These are phyloP conservation scores for Rhododendron williamsianum DNA, from an alignment of 148 eudicot species.

Conservation along the genomic window DNA sequence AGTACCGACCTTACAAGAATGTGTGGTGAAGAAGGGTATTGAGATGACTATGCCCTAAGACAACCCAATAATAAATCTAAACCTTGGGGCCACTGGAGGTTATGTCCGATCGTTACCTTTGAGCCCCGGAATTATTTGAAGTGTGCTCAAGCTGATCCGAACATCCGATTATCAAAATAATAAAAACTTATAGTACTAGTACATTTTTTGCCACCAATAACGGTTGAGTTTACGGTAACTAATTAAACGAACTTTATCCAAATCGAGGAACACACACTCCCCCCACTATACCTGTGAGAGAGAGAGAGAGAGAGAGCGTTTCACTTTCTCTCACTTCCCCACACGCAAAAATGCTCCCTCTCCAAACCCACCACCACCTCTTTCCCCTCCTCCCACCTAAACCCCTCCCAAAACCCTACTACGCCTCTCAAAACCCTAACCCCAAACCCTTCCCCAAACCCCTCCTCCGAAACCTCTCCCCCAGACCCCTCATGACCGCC, in stretches of 20 bases:
- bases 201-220: too few relatives aligned
- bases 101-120: too few relatives aligned
- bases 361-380: constrained; percentile 41
- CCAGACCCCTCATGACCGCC: constrained; percentile 4
- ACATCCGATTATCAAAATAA: too few relatives aligned
- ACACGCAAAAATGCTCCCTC: constrained; percentile 41
- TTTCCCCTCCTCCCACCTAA: constrained; percentile 21
- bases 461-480: constrained; percentile 6
- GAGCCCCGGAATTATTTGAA: too few relatives aligned
- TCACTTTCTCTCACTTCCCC: neutral
- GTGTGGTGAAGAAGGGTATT: too few relatives aligned
- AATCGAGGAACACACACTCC: neutral
- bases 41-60: too few relatives aligned
- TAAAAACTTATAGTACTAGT: too few relatives aligned
- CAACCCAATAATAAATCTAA: too few relatives aligned
- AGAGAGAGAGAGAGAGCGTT: neutral
- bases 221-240: neutral
- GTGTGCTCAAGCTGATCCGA: too few relatives aligned
- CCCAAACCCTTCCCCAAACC: neutral
- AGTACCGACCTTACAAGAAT: too few relatives aligned
- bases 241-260: neutral
- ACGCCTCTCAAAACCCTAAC: constrained; percentile 17
- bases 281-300: too few relatives aligned
- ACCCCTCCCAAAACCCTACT: constrained; percentile 44
- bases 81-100: too few relatives aligned